Base-by-base conservation (phyloP, 2,329 filamentous ascomycete species). In the Colletotrichum graminicola region DNA sequence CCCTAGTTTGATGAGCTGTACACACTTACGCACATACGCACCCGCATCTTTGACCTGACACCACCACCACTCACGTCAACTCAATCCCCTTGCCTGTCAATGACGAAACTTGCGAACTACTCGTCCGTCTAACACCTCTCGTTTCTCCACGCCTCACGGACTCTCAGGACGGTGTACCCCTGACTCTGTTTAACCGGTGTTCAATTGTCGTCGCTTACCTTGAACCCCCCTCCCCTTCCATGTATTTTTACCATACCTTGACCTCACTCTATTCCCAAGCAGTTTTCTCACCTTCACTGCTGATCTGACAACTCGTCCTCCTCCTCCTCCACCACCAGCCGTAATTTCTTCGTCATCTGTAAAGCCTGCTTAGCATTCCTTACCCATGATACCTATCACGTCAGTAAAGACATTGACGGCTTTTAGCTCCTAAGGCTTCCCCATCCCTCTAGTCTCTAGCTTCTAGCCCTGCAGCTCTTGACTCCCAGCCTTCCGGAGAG, bases 91-190 rank as follows among this genome's bases (percentile, higher is more conserved):
- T 60, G 43, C 62, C 55, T 54, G 32, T 61, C 69, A 57, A 68
- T 61, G 52, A 60, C 45, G 41, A 54, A 36, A 59, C 54, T 64
- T 69, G 65, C 60, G 39, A 63, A 41, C 26, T 23, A 63, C 47
- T 60, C 34, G 54, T 36, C 65, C 45, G 23, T 60, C 60, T 60
- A 54, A 54, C 45, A 60, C 57, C 45, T 23, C 57, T 29, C 52
- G 56, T 71, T 32, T 41, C 56, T 52, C 34, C 29, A 23, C 11
- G 21, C 61, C 39, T 59, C 45, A 52, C 49, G 12, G 29, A 63
- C 61, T 43, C 23, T 45, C 65, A 43, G 57, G 62, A 54, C 65
- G 64, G 64, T 71, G 57, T 65, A 56, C 34, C 52, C 65, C 68
- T 71, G 55, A 36, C 57, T 23, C 21, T 62, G 41, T 54, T 57